A percentile compares a stretch with the other conserved stretches of the same genome.
Conservation (phyloP, 371 early-diverging fungal species). For the Paraphysoderma sedebokerense region DNA sequence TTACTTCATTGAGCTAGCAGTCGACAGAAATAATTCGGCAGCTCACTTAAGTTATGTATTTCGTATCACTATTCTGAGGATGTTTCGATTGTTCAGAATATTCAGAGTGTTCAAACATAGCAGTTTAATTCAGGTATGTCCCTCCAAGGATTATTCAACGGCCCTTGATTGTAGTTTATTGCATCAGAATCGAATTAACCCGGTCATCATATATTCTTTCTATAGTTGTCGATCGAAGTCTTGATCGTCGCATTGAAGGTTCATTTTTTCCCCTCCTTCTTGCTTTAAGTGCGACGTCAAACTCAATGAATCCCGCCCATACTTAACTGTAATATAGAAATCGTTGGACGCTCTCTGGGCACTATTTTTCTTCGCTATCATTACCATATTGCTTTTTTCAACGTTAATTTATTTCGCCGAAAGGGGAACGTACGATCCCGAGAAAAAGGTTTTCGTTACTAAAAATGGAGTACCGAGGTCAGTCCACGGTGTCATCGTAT, state of each 20-base stretch:
- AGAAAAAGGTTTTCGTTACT: slow-evolving; percentile 44
- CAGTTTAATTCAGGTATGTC: slow-evolving; percentile 31
- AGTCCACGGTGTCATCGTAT: too few relatives aligned
- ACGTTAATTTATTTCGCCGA: slow-evolving; percentile 73
- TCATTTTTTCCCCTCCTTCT: too few relatives aligned
- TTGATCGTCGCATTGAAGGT: slow-evolving; percentile 64
- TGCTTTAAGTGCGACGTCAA: too few relatives aligned
- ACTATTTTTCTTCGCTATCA: slow-evolving; percentile 54
- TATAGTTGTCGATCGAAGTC: slow-evolving; percentile 65
- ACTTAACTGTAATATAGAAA: too few relatives aligned
- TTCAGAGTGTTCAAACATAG: slow-evolving; percentile 74
- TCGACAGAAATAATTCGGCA: slow-evolving; percentile 15
- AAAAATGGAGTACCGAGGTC: slow-evolving; percentile 39
- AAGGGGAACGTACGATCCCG: slow-evolving; percentile 58
- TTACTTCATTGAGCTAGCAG: slow-evolving; percentile 54
- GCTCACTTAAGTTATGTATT: slow-evolving; percentile 39
- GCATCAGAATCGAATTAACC: too few relatives aligned
- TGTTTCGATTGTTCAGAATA: slow-evolving; percentile 59
- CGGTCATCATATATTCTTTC: too few relatives aligned
- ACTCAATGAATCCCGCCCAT: too few relatives aligned
- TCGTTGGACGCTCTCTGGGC: slow-evolving; percentile 62
- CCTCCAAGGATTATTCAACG: too few relatives aligned
- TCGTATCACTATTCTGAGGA: slow-evolving; percentile 60
- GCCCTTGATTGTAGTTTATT: too few relatives aligned
- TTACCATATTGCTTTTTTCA: slow-evolving; percentile 51